Evolutionary conservation across 2,329 filamentous ascomycete genomes (phyloP).

Genomic region (Emydomyces testavorans): DNA sequence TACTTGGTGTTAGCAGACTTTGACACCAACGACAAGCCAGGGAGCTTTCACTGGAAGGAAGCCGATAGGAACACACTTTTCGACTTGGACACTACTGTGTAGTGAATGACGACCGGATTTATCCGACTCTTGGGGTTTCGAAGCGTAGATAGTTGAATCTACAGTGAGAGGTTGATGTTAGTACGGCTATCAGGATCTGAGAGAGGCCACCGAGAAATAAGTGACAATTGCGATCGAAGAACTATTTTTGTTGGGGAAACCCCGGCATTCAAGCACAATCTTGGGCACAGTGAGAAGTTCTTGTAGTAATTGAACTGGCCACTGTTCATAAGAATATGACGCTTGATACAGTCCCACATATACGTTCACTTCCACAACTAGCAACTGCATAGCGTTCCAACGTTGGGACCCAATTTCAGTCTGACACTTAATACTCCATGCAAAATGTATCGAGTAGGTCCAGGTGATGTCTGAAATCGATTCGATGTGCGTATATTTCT

Average conservation of each 20-base stretch:
- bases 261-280: background rate
- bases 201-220: background rate
- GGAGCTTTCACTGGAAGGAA: background rate
- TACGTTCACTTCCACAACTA: too few species aligned
- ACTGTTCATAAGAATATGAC: too few species aligned
- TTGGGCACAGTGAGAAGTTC: background rate
- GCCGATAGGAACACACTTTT: constrained; percentile 6
- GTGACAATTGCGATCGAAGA: background rate
- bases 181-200: background rate
- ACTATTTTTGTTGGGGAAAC: background rate
- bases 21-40: background rate
- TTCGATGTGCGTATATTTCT: background rate
- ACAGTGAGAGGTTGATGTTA: background rate
- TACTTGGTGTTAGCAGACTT: constrained; percentile 5
- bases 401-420: too few species aligned
- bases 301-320: too few species aligned
- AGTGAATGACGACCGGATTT: background rate
- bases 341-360: too few species aligned
- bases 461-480: background rate
- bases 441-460: too few species aligned
- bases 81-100: background rate
- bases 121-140: constrained; percentile 4
- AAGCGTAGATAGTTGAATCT: background rate
- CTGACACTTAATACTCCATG: too few species aligned
- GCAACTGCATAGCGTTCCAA: background rate